Evolutionary conservation across 805 yeast species (phyloP), one percentile per base, ranked within the genome.

Genomic region (Peterozyma toletana): DNA sequence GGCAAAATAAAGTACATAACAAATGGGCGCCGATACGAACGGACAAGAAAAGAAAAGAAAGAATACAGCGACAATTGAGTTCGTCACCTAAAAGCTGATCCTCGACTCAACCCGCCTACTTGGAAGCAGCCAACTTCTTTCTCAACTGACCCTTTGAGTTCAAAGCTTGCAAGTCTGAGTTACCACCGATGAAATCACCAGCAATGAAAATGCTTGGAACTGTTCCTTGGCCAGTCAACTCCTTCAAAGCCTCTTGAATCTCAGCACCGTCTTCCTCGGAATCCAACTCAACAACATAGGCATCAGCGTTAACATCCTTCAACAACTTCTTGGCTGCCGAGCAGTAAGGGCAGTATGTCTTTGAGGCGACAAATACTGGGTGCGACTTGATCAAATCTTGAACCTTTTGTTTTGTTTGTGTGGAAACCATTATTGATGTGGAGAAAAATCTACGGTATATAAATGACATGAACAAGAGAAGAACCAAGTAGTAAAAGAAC

Each of bases 141-240:
- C 40, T 40, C 58, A 87, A 75, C 63, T 80, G 60, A 53, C 84
- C 93, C 38, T 63, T 55, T 18, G 79, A 71, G 53, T 77, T 71
- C 61, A 90, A 74, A 42, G 75, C 71, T 67, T 89, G 95, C 51
- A 91, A 70, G 54, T 87, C 96, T 35, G 90, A 82, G 75, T 89
- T 87, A 49, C 99, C 99, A 48, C 99, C 99, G 57, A 91, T 79
- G 71, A 89, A 96, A 67, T 90, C 75, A 48, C 96, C 96, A 39
- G 73, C 80, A 62, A 91, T 88, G 69, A 84, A 91, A 54, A 91
- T 76, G 62, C 85, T 89, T 50, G 99, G 99, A 49, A 91, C 98
- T 35, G 97, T 88, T 53, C 80, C 76, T 73, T 91, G 98, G 48
- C 95, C 93, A 35, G 95, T 86, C 48, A 88, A 64, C 59, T 83